A percentile compares a stretch with the other conserved stretches of the same genome.
phyloP scores from a whole-genome alignment of 257 asterid species.

The Lycium ferocissimum region DNA sequence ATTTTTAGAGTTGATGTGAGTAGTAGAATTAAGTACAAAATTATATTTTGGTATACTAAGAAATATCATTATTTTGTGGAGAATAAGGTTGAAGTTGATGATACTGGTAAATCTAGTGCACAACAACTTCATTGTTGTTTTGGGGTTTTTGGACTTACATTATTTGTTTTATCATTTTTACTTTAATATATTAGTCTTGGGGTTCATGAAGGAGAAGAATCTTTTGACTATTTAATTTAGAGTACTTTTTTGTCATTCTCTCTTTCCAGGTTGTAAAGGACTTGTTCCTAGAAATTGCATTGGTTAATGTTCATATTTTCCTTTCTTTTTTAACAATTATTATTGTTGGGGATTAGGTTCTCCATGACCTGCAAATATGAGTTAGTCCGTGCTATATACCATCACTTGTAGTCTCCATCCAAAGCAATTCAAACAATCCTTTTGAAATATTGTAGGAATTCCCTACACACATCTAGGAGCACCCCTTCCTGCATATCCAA shows the following conservation, averaged over 20 bases:
- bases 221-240: neutral
- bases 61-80: conserved; percentile 45
- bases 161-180: conserved; percentile 27
- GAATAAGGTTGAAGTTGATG: conserved; percentile 56
- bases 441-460: neutral
- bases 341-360: conserved; percentile 64
- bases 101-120: conserved; percentile 59
- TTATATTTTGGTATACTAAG: conserved; percentile 59
- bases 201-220: neutral
- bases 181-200: neutral
- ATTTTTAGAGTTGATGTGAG: conserved; percentile 58
- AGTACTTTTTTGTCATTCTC: neutral
- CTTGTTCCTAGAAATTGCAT: neutral
- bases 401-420: neutral
- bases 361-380: conserved; percentile 82
- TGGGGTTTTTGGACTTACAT: conserved; percentile 13
- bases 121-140: conserved; percentile 25
- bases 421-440: neutral
- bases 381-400: conserved; percentile 50
- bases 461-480: too few species aligned
- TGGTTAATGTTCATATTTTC: neutral
- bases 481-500: too few species aligned
- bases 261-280: neutral
- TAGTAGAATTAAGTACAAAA: conserved; percentile 68
- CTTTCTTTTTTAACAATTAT: neutral